A percentile compares a stretch with the other conserved stretches of the same genome.
Conservation (phyloP, 2,329 filamentous ascomycete genomes). For the Graphilbum sp. region DNA sequence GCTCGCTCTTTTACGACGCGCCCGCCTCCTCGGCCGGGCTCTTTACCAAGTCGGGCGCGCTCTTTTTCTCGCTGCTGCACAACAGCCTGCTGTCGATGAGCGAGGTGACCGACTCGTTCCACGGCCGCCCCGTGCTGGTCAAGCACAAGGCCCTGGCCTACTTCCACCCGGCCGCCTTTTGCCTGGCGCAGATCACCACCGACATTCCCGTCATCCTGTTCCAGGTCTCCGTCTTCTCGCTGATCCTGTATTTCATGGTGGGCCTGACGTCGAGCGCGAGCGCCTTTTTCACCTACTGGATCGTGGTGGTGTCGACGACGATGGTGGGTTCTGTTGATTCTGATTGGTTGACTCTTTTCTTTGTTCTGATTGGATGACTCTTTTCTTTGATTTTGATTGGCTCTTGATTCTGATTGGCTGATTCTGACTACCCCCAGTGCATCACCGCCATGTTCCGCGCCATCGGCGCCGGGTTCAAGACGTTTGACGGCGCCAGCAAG, state of each 20-base stretch:
- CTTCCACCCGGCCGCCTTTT: slow-evolving; percentile 39
- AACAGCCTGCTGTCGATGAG: slow-evolving; percentile 52
- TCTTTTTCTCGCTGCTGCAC: slow-evolving; percentile 37
- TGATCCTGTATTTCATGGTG: slow-evolving; percentile 65
- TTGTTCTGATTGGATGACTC: too few species aligned
- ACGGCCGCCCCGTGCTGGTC: slow-evolving; percentile 42
- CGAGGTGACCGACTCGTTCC: slow-evolving; percentile 50
- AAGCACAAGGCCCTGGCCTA: slow-evolving; percentile 30
- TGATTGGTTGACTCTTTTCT: too few species aligned
- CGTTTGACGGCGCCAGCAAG: slow-evolving; percentile 46
- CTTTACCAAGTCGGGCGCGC: slow-evolving; percentile 33
- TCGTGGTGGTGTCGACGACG: slow-evolving; percentile 31
- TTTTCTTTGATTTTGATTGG: too few species aligned
- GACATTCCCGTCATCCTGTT: slow-evolving; percentile 47
- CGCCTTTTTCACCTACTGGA: slow-evolving; percentile 51
- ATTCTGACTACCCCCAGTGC: slow-evolving; percentile 13
- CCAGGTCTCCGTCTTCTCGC: slow-evolving; percentile 50
- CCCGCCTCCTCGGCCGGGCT: slow-evolving; percentile 41
- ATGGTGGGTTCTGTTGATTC: slow-evolving; percentile 32
- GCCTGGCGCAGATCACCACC: slow-evolving; percentile 36
- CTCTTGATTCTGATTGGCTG: too few species aligned
- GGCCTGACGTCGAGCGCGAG: slow-evolving; percentile 48
- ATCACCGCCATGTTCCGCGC: slow-evolving; percentile 47
- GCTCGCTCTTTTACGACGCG: slow-evolving; percentile 64
- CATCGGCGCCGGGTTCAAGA: slow-evolving; percentile 41